Evolutionary conservation across 78 protist genomes (phyloP).

Genomic region (Dictyostelium discoideum): DNA sequence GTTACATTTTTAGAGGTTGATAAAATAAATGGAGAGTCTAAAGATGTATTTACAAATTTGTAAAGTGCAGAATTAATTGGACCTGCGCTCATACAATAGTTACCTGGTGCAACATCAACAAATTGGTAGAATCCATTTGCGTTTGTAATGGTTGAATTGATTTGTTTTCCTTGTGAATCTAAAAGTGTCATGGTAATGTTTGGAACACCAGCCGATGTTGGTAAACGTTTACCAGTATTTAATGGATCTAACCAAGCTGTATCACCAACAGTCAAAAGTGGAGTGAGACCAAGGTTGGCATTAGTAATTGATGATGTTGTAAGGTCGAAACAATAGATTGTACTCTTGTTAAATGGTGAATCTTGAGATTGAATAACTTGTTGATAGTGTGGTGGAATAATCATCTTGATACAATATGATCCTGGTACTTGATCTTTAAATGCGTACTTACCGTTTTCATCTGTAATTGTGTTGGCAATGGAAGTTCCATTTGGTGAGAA

Average conservation of each 20-base stretch:
- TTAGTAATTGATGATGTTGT: background rate
- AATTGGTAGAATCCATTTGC: background rate
- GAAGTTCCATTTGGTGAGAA: background rate
- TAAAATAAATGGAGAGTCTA: background rate
- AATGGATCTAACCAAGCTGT: background rate
- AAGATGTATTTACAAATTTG: background rate
- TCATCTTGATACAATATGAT: background rate
- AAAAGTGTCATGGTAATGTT: background rate
- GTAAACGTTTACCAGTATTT: background rate
- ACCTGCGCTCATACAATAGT: conserved; percentile 8
- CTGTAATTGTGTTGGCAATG: background rate
- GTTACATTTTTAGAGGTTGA: background rate
- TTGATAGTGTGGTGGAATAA: background rate
- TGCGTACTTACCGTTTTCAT: background rate
- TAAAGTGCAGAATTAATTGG: background rate
- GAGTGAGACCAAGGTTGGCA: background rate
- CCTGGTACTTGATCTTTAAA: conserved; percentile 28
- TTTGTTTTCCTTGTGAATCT: background rate
- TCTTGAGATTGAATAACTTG: background rate
- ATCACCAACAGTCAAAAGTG: background rate
- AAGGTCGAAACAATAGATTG: background rate
- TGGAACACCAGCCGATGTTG: background rate
- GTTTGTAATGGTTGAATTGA: background rate
- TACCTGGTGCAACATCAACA: conserved; percentile 20
- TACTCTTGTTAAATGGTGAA: conserved; percentile 5